Base-by-base conservation (phyloP, 768 basidiomycete genomes). In the Tricholomella constricta region DNA sequence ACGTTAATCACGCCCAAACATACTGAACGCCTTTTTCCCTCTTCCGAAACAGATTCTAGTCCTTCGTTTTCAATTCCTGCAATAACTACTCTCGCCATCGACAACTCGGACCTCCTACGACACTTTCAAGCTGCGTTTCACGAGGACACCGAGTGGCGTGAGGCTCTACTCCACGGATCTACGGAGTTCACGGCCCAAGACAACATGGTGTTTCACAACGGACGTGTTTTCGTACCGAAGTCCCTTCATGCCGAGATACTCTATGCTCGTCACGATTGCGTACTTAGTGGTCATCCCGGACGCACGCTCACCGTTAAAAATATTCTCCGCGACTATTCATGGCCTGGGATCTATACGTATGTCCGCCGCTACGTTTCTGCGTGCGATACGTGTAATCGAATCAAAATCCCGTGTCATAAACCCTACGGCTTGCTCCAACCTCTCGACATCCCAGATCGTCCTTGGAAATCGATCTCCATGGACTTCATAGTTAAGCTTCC, bases 401-500 rank as follows among this genome's bases (percentile, higher is more conserved):
- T 32, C 31, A 32, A 32, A 10, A 32, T 32, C 14, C 31, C 31
- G 10, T 10, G 31, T 2, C 31, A 32, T 14, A 32, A 32, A 14
- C 31, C 45, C 19, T 60, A 66, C 4, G 63, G 56, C 48, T 61
- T 5, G 60, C 77, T 19, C 52, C 71, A 50, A 69, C 71, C 44
- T 63, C 49, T 78, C 61, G 58, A 66, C 40, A 66, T 72, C 23
- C 73, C 74, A 0, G 10, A 56, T 1, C 60, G 60, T 17, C 76
- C 45, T 11, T 77, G 75, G 73, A 47, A 62, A 23, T 65, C 69
- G 3, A 69, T 78, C 22, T 65, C 66, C 0, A 75, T 77, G 71
- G 74, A 78, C 45, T 74, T 76, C 55, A 72, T 79, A 17, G 70
- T 66, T 41, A 69, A 72, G 49, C 70, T 80, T 1, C 77, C 76